Conservation (phyloP, 1,284 basidiomycete species). For the Cystobasidium pallidum region DNA sequence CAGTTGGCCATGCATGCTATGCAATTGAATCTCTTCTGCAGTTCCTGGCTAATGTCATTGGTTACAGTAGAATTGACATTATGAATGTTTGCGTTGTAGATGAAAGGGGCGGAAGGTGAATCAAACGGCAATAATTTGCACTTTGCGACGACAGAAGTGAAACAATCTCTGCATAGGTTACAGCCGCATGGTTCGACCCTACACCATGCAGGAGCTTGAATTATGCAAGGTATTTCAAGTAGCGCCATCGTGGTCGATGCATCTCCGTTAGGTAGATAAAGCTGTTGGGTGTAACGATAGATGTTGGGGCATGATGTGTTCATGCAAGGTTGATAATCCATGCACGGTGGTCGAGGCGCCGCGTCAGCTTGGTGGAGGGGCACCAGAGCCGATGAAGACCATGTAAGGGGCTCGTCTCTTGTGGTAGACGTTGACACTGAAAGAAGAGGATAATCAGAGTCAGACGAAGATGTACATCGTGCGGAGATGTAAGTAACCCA, state of each 20-base stretch:
- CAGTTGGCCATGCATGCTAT: not conserved
- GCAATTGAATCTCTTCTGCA: conserved; percentile 23
- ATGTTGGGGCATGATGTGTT: conserved; percentile 15
- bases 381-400: not conserved
- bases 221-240: conserved; percentile 8
- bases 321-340: conserved; percentile 1
- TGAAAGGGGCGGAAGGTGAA: not conserved
- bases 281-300: conserved; percentile 8
- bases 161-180: conserved; percentile 27
- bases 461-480: too few relatives aligned
- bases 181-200: conserved; percentile 19
- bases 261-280: not conserved
- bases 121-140: not conserved
- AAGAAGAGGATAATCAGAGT: too few relatives aligned
- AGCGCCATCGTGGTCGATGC: not conserved
- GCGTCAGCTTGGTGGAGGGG: not conserved
- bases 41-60: not conserved
- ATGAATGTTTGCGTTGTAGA: not conserved
- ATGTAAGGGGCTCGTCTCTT: too few relatives aligned
- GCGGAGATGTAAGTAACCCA: too few relatives aligned
- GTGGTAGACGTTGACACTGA: too few relatives aligned
- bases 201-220: conserved; percentile 35
- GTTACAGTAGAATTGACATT: not conserved
- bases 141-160: conserved; percentile 5
- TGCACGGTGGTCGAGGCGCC: not conserved